phyloP scores from a whole-genome alignment of 768 basidiomycete genomes.

The Gloeophyllum trabeum region DNA sequence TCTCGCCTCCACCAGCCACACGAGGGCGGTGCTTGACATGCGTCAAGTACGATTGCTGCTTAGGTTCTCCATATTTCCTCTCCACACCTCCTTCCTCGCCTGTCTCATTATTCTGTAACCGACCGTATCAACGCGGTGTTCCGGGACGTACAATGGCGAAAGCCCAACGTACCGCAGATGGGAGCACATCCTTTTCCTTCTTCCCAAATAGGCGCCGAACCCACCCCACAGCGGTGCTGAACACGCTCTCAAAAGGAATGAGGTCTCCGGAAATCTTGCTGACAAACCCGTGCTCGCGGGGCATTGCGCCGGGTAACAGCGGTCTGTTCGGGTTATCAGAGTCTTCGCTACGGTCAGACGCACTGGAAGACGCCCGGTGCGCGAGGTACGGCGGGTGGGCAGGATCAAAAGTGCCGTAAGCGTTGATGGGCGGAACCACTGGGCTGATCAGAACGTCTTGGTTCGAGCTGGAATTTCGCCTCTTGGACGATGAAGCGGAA shows the following conservation, averaged over 20 bases:
- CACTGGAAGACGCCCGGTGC: slow-evolving; percentile 8
- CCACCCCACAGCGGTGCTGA: slow-evolving; percentile 4
- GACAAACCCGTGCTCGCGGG: slow-evolving; percentile 6
- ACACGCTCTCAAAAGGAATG: slow-evolving; percentile 16
- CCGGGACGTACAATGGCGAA: not conserved
- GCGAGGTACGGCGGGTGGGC: slow-evolving; percentile 9
- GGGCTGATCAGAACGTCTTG: not conserved
- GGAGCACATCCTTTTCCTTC: slow-evolving; percentile 1
- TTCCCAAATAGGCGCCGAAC: slow-evolving; percentile 1
- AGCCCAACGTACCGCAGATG: not conserved
- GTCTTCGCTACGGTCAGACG: slow-evolving; percentile 11
- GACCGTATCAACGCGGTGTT: too few relatives aligned
- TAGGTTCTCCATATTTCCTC: slow-evolving; percentile 1
- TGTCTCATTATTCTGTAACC: not conserved
- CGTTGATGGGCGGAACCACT: slow-evolving; percentile 33
- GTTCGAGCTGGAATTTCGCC: not conserved
- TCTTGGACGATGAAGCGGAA: not conserved
- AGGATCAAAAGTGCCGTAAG: slow-evolving; percentile 38
- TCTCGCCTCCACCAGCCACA: slow-evolving; percentile 33
- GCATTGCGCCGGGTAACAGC: slow-evolving; percentile 22
- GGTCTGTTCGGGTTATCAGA: too few relatives aligned
- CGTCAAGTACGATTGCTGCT: slow-evolving; percentile 5
- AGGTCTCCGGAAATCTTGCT: slow-evolving; percentile 14
- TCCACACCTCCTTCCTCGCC: slow-evolving; percentile 3
- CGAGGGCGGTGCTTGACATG: slow-evolving; percentile 18